Evolutionary conservation across 306 rosid genomes (phyloP), one percentile per base, ranked within the genome.

Genomic region (Trifolium dubium): DNA sequence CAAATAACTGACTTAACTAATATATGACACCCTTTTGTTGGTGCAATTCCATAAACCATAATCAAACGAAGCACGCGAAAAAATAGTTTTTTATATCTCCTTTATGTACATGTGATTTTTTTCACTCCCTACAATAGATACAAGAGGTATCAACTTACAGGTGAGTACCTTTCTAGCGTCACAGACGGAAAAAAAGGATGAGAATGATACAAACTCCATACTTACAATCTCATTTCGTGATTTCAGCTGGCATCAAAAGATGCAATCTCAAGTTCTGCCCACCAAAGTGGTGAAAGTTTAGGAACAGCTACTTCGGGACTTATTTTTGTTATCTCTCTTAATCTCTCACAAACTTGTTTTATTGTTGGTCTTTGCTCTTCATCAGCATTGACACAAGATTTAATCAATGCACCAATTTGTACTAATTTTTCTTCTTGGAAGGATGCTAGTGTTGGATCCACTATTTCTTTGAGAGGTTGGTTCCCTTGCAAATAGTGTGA

Each of bases 211-310:
- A 18, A 78, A 49, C 76, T 70, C 82, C 83, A 71, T 80, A 77
- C 75, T 79, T 72, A 79, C 75, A 83, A 61, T 67, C 68, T 37
- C 47, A 46, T 64, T 65, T 10, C 15, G 58, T 3, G 23, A 13
- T 73, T 82, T 86, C 77, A 94, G 83, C 77, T 81, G 62, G 83
- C 90, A 44, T 92, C 86, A 7, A 78, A 64, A 6, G 98, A 89
- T 54, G 79, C 14, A 75, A 92, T 87, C 87, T 94, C 99, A 76
- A 94, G 89, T 87, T 94, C 99, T 17, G 99, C 99, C 99, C 99
- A 94, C 99, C 99, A 92, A 71, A 94, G 99, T 47, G 97, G 93
- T 28, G 96, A 94, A 77, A 88, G 88, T 68, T 79, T 94, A 0
- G 99, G 97, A 49, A 82, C 75, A 43, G 96, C 97, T 60, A 75